Base-by-base conservation (phyloP, 1,139 yeast genomes). In the Diutina scorzettiae region DNA sequence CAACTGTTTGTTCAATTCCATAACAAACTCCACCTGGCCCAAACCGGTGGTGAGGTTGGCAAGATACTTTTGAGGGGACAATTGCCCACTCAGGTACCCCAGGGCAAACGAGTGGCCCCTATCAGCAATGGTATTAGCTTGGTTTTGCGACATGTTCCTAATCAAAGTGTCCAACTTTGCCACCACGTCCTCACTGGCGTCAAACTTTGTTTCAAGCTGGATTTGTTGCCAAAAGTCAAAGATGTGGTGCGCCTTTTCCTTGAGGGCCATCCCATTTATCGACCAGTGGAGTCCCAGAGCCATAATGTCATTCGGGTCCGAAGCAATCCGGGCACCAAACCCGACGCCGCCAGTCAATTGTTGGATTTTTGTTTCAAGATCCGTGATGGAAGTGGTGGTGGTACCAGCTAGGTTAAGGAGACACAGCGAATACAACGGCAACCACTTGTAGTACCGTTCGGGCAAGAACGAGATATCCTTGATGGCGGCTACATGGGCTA, bases 71-170 rank as follows among this genome's bases (percentile, higher is more conserved):
- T 78, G 68, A 1, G 75, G 64, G 1, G 86, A 75, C 11, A 86
- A 62, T 31, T 76, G 71, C 0, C 95, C 73, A 33, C 75, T 67
- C 3, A 95, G 80, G 50, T 66, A 76, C 4, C 78, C 69, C 49
- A 78, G 72, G 2, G 97, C 96, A 60, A 72, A 89, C 2, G 81
- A 68, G 55, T 91, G 97, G 1, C 99, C 99, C 42, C 82, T 68
- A 47, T 89, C 94, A 5, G 96, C 91, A 42, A 87, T 73, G 9
- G 72, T 67, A 51, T 87, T 79, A 50, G 87, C 66, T 52, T 84
- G 86, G 52, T 86, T 89, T 37, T 89, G 82, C 0, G 85, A 82
- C 55, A 81, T 60, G 42, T 80, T 74, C 51, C 81, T 83, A 39
- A 93, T 76, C 49, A 91, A 65, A 1, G 85, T 78, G 47, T 76